A percentile compares a stretch with the other conserved stretches of the same genome.
phyloP scores from a whole-genome alignment of 768 basidiomycete species.

The Amanita pallidorosea region DNA sequence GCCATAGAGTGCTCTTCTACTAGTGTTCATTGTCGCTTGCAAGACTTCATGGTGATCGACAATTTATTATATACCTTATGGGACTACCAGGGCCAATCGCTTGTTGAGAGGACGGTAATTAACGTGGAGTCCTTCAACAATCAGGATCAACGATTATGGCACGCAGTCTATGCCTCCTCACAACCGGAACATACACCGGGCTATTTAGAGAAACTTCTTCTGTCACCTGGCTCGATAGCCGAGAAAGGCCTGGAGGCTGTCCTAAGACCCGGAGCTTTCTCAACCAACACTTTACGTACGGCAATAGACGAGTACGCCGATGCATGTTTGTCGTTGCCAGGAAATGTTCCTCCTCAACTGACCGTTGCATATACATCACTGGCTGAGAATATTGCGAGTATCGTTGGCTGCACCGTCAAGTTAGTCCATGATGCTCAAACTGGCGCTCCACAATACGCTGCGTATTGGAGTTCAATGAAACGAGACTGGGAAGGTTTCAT shows the following conservation, averaged over 20 bases:
- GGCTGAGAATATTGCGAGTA: slow-evolving; percentile 65
- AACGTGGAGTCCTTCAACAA: slow-evolving; percentile 25
- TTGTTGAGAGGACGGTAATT: slow-evolving; percentile 48
- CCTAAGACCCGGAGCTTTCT: slow-evolving; percentile 84
- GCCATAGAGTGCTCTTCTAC: slow-evolving; percentile 47
- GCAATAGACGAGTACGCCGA: slow-evolving; percentile 80
- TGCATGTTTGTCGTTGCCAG: slow-evolving; percentile 56
- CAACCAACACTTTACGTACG: slow-evolving; percentile 65
- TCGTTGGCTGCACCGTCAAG: slow-evolving; percentile 80
- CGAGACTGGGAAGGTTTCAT: slow-evolving; percentile 96
- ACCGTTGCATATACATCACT: slow-evolving; percentile 53
- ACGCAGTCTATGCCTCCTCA: slow-evolving; percentile 45
- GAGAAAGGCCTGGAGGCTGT: slow-evolving; percentile 76
- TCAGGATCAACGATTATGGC: slow-evolving; percentile 34
- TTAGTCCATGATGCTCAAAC: slow-evolving; percentile 67
- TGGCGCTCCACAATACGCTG: slow-evolving; percentile 66
- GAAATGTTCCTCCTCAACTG: slow-evolving; percentile 44
- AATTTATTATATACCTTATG: slow-evolving; percentile 59
- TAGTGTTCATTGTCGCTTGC: slow-evolving; percentile 61
- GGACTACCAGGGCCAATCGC: slow-evolving; percentile 71
- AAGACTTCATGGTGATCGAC: slow-evolving; percentile 60
- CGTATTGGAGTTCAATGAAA: slow-evolving; percentile 78
- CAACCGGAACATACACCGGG: slow-evolving; percentile 73
- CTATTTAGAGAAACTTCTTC: slow-evolving; percentile 79
- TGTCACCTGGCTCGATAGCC: slow-evolving; percentile 58